These are phyloP conservation scores for Inonotus hispidus DNA, from an alignment of 1,284 basidiomycete species.

Conservation along the genomic window DNA sequence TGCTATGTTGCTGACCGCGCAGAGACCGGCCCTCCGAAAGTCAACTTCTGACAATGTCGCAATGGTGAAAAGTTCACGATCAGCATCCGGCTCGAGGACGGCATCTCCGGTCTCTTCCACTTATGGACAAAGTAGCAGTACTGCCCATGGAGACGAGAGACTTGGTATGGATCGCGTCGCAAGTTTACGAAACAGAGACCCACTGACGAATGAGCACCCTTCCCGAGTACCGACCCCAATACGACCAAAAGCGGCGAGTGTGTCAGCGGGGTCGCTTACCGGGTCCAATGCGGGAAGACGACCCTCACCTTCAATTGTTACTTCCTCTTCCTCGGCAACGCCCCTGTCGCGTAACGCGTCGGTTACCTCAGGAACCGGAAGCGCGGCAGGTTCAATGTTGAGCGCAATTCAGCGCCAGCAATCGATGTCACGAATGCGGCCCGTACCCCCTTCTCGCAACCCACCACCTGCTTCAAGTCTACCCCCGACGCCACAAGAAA, in stretches of 20 bases:
- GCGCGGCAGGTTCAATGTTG: conserved; percentile 4
- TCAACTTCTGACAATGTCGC: conserved; percentile 11
- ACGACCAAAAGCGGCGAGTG: conserved; percentile 7
- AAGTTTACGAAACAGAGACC: conserved; percentile 3
- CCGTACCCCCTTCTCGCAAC: conserved; percentile 17
- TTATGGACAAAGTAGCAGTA: neutral
- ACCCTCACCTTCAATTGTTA: conserved; percentile 9
- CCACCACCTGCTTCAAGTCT: conserved; percentile 15
- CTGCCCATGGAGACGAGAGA: neutral
- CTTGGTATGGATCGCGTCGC: conserved; percentile 2
- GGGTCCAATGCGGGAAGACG: neutral
- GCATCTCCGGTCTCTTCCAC: neutral
- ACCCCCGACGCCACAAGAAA: conserved; percentile 14
- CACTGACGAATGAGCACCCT: neutral
- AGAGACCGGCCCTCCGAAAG: conserved; percentile 8
- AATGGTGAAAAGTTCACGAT: neutral
- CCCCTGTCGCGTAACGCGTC: conserved; percentile 13
- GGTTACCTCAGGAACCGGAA: conserved; percentile 1
- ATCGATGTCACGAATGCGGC: conserved; percentile 15
- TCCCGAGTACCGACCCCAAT: conserved; percentile 1
- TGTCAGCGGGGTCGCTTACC: conserved; percentile 12
- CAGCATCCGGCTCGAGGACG: conserved; percentile 3
- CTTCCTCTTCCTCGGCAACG: conserved; percentile 11
- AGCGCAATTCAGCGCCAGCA: conserved; percentile 10
- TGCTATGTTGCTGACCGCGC: conserved; percentile 2